Percentiles rank a stretch among this genome's conserved stretches.
phyloP scores from a whole-genome alignment of 768 basidiomycete species.

The Mycena floridula region DNA sequence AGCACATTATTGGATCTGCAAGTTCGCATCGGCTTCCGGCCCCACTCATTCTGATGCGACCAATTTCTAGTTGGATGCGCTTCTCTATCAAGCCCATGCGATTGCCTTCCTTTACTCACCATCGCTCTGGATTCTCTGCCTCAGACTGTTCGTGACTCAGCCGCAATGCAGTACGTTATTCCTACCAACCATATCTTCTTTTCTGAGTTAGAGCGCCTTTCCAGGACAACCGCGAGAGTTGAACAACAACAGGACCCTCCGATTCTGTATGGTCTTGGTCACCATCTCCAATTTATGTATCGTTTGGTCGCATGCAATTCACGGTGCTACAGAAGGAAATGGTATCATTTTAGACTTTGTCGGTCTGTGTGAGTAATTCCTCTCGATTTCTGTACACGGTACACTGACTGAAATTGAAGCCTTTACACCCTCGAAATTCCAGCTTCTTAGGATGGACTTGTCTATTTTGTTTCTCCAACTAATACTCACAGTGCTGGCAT shows the following conservation, averaged over 20 bases:
- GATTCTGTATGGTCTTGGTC: conserved; percentile 59
- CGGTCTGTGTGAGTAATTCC: conserved; percentile 53
- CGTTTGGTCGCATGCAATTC: conserved; percentile 55
- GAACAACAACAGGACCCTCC: conserved; percentile 58
- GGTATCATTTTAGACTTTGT: conserved; percentile 72
- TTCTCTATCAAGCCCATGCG: conserved; percentile 68
- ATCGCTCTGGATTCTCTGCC: conserved; percentile 47
- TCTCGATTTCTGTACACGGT: neutral
- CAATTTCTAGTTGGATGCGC: conserved; percentile 51
- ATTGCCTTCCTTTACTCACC: conserved; percentile 77
- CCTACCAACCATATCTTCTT: no score
- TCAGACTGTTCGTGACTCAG: conserved; percentile 54
- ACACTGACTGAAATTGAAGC: conserved; percentile 28
- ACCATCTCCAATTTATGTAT: conserved; percentile 51
- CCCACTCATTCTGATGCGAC: conserved; percentile 6
- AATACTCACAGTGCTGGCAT: conserved; percentile 60
- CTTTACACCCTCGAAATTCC: conserved; percentile 55
- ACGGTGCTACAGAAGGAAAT: conserved; percentile 50
- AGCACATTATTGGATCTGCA: conserved; percentile 66
- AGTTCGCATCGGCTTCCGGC: conserved; percentile 16
- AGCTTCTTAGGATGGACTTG: conserved; percentile 62
- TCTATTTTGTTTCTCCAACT: conserved; percentile 61
- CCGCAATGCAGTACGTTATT: conserved; percentile 62
- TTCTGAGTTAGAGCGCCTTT: no score
- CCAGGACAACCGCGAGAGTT: conserved; percentile 63